Conservation (phyloP, 768 basidiomycete genomes). For the Boletus rubropictus region DNA sequence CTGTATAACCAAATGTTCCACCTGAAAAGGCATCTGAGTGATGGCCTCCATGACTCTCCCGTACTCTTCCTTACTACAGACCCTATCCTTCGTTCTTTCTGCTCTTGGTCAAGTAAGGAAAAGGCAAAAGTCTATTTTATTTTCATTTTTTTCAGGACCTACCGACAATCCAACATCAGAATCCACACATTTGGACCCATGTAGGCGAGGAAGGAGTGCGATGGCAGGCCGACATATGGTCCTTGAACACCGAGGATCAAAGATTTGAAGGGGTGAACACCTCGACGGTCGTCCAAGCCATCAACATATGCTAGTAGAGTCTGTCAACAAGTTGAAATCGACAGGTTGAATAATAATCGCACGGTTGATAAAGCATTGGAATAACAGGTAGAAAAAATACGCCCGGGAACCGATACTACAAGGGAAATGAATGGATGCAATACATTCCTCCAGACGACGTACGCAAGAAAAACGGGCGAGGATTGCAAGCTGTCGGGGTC, state of each 20-base stretch:
- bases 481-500: constrained; percentile 78
- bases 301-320: constrained; percentile 41
- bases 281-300: constrained; percentile 57
- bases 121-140: no score
- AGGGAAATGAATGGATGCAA: neutral
- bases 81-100: constrained; percentile 76
- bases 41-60: constrained; percentile 63
- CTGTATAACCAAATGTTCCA: constrained; percentile 82
- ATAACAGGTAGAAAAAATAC: constrained; percentile 90
- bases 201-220: constrained; percentile 76
- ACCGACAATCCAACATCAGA: constrained; percentile 80
- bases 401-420: constrained; percentile 73
- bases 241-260: constrained; percentile 72
- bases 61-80: constrained; percentile 75
- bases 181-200: constrained; percentile 75
- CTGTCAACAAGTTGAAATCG: neutral
- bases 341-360: constrained; percentile 17
- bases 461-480: constrained; percentile 70
- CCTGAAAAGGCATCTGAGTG: constrained; percentile 48
- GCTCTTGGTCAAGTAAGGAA: constrained; percentile 43
- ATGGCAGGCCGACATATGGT: constrained; percentile 71
- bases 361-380: constrained; percentile 90
- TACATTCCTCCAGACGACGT: constrained; percentile 8
- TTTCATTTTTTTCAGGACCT: constrained; percentile 27
- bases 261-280: constrained; percentile 61